Evolutionary conservation across 768 basidiomycete species (phyloP), one percentile per base, ranked within the genome.

Genomic region (Hysterangium stoloniferum): DNA sequence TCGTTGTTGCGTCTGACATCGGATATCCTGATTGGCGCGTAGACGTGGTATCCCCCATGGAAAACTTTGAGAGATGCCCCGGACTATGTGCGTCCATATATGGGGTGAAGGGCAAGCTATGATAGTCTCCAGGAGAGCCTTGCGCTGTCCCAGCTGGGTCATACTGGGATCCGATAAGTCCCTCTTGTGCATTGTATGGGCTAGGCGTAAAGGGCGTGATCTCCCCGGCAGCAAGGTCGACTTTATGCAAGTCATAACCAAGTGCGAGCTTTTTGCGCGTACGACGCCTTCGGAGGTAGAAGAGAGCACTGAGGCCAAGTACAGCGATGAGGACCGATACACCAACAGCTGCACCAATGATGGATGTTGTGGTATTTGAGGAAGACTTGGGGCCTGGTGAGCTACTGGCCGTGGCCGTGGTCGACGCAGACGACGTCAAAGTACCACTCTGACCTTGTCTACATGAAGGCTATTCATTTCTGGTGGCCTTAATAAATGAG

Each of bases 271-370:
- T 31, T 17, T n/a, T n/a, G n/a, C n/a, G n/a, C n/a, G n/a, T n/a
- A n/a, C n/a, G n/a, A n/a, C n/a, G 8, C 43, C 54, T 52, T 54
- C 58, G 57, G 56, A 58, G 56, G 58, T 52, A 59, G 53, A 45
- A 45, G 20, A 52, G 53, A 3, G 54, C 53, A 12, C 55, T 60
- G 12, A 38, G 48, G 9, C 60, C 56, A 29, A 69, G 45, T 20
- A 70, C 47, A 4, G 67, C 45, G 13, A 64, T 48, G 7, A 67
- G 35, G 15, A 58, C 59, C 19, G 68, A 35, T 7, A 66, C 59
- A 2, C 67, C 59, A 17, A 62, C 60, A 17, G 69, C 62, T 2
- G 65, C 70, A 6, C 63, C 62, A 22, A 66, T 59, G 29, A 66
- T 56, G 5, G 56, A n/a, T n/a, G n/a, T n/a, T n/a, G n/a, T n/a